Conservation (phyloP, 768 basidiomycete genomes). For the Rhodotorula paludigena region DNA sequence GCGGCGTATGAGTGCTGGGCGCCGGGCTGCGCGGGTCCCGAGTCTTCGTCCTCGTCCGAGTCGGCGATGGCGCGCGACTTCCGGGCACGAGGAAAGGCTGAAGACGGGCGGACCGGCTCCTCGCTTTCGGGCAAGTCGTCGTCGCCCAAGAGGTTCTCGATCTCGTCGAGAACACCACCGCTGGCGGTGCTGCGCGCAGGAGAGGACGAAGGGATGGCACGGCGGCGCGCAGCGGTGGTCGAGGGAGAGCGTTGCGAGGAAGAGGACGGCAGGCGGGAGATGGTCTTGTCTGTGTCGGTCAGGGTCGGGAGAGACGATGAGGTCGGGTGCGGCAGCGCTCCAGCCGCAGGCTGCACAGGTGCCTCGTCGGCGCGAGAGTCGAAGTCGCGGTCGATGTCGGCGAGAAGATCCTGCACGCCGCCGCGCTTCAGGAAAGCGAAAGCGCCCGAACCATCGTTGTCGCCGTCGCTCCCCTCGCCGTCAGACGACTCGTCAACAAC, state of each 20-base stretch:
- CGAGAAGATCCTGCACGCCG: not conserved
- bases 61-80: constrained; percentile 12
- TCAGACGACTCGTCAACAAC: not conserved
- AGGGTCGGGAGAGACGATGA: constrained; percentile 14
- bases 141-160: not conserved
- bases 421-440: constrained; percentile 3
- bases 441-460: not conserved
- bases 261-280: not conserved
- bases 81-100: not conserved
- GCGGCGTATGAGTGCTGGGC: not conserved
- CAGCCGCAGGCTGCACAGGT: not conserved
- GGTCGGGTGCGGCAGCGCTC: not conserved
- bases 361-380: not conserved
- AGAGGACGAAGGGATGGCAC: not conserved
- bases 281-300: constrained; percentile 6
- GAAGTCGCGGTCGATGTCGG: constrained; percentile 12
- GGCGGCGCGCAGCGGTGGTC: too few relatives aligned
- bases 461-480: not conserved
- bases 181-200: too few relatives aligned
- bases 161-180: not conserved
- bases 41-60: constrained; percentile 26
- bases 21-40: not conserved
- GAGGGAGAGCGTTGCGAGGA: not conserved
- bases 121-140: not conserved
- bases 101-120: not conserved